Evolutionary conservation across 768 basidiomycete genomes (phyloP), one percentile per base, ranked within the genome.

Genomic region (Lentinula aciculospora): DNA sequence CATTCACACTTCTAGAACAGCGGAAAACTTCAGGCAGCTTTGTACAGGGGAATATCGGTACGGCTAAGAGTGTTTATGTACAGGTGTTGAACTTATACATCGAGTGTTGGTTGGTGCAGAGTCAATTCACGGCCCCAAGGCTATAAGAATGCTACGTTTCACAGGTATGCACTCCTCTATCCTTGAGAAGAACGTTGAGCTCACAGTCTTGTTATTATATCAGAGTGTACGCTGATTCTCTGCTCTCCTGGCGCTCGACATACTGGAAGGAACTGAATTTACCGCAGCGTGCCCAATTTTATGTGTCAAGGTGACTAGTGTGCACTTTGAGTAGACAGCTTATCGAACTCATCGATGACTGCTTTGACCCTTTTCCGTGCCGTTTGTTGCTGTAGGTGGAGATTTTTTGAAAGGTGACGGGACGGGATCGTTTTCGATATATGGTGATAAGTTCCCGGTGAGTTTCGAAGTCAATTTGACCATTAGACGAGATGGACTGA

Each of bases 21-120:
- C 94, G 7, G 96, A 99, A 73, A 99, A 98, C 76, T 98, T 98
- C 67, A 80, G 97, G 60, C 96, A 98, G 66, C 76, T 98, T 27
- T 98, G 96, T 68, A 98, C 95, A 2, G 97, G 97, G n/a, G 96
- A 98, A 74, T 91, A 84, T 72, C 82, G 93, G 91, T 94, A 66
- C 53, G 45, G 39, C 7, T 9, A 8, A 19, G 21, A 34, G 9
- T 21, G 0, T 12, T 36, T 19, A 36, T 34, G 29, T 17, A 5
- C 6, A 17, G 17, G 23, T 31, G 28, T 45, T n/a, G 19, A 6
- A 31, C 29, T 45, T 32, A 45, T 55, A 3, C 5, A 34, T 17
- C 10, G 25, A 27, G 53, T 28, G 17, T 44, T 54, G 21, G 47
- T 23, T 37, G 53, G 32, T 42, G 17, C 58, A 90, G 90, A 63